phyloP scores from a whole-genome alignment of 306 rosid genomes.

The Cicer yamashitae region DNA sequence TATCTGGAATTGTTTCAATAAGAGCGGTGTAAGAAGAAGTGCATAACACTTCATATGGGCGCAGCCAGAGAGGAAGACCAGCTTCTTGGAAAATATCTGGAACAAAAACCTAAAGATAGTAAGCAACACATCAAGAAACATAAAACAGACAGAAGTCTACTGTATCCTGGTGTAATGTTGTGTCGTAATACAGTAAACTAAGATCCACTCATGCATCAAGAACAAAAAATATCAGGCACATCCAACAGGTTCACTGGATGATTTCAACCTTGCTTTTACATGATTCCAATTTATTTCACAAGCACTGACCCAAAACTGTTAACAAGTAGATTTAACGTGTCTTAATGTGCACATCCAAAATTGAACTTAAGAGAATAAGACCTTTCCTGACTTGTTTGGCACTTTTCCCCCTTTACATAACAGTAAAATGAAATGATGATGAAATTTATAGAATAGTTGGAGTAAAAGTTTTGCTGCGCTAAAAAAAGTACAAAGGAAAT shows the following conservation, averaged over 20 bases:
- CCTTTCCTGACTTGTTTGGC: slow-evolving; percentile 7
- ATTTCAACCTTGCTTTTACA: slow-evolving; percentile 11
- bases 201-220: slow-evolving; percentile 41
- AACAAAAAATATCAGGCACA: slow-evolving; percentile 32
- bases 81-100: slow-evolving; percentile 99
- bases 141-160: slow-evolving; percentile 21
- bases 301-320: slow-evolving; percentile 25
- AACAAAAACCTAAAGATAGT: slow-evolving; percentile 49
- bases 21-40: slow-evolving; percentile 95
- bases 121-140: slow-evolving; percentile 46
- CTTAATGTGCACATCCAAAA: slow-evolving; percentile 24
- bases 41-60: slow-evolving; percentile 91
- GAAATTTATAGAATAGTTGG: no score
- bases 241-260: slow-evolving; percentile 33
- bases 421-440: not conserved
- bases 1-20: slow-evolving; percentile 96
- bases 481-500: no score
- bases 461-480: no score
- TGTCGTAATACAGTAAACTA: slow-evolving; percentile 35
- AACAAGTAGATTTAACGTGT: slow-evolving; percentile 17
- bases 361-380: slow-evolving; percentile 28
- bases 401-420: slow-evolving; percentile 27
- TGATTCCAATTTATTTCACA: slow-evolving; percentile 37
- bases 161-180: slow-evolving; percentile 33
- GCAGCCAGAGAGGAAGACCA: slow-evolving; percentile 96